Evolutionary conservation across 495 filamentous ascomycete species (phyloP).

Genomic region (Staphylotrichum tortipilum): DNA sequence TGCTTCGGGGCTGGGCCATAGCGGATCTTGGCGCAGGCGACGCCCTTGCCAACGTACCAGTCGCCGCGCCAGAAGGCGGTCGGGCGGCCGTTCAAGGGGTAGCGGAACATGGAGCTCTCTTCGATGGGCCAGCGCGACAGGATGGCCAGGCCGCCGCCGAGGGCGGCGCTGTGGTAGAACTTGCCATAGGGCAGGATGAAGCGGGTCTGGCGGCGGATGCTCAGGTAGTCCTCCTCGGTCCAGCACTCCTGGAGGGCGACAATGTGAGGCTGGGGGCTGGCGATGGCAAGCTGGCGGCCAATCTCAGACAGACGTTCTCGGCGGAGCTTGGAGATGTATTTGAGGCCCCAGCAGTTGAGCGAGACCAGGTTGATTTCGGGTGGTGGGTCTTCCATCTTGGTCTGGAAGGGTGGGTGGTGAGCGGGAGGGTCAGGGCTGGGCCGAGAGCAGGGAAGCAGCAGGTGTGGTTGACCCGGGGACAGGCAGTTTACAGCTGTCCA

Average conservation of each 20-base stretch:
- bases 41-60: slow-evolving; percentile 92
- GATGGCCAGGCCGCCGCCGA: slow-evolving; percentile 84
- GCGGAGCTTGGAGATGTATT: slow-evolving; percentile 73
- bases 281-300: slow-evolving; percentile 59
- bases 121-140: slow-evolving; percentile 96
- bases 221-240: slow-evolving; percentile 81
- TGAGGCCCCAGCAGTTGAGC: slow-evolving; percentile 95
- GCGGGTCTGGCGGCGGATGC: slow-evolving; percentile 65
- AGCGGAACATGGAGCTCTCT: slow-evolving; percentile 75
- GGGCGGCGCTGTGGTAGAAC: slow-evolving; percentile 83
- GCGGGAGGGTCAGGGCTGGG: background rate
- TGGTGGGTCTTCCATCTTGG: slow-evolving; percentile 30
- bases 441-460: background rate
- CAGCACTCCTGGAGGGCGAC: slow-evolving; percentile 95
- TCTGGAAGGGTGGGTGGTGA: background rate
- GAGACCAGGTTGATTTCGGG: slow-evolving; percentile 65
- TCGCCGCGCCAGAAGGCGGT: slow-evolving; percentile 90
- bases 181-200: slow-evolving; percentile 85
- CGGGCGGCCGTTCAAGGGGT: slow-evolving; percentile 89
- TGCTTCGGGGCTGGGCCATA: slow-evolving; percentile 58
- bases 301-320: slow-evolving; percentile 76
- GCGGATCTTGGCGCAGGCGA: slow-evolving; percentile 74
- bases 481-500: no score
- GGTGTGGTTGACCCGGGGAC: background rate
- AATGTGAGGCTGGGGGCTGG: slow-evolving; percentile 66